Evolutionary conservation across 805 yeast genomes (phyloP).

Genomic region (Yamadazyma endophytica): DNA sequence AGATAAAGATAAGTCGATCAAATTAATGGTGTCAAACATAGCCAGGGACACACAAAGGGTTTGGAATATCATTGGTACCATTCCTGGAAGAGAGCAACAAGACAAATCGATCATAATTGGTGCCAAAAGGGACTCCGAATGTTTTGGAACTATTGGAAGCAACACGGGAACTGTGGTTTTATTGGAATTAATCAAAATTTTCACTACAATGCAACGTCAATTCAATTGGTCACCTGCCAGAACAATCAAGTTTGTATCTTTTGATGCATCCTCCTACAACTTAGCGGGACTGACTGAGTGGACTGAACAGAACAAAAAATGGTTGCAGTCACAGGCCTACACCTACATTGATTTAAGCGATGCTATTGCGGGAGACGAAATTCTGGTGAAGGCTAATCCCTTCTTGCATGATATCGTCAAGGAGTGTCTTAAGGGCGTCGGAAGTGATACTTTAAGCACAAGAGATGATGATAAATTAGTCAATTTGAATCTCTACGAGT

Average conservation of each 20-base stretch:
- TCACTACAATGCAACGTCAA: slow-evolving; percentile 59
- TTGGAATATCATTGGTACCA: slow-evolving; percentile 76
- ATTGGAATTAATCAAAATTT: slow-evolving; percentile 64
- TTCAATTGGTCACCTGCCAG: slow-evolving; percentile 82
- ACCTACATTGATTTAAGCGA: slow-evolving; percentile 74
- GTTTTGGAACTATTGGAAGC: slow-evolving; percentile 70
- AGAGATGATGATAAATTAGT: slow-evolving; percentile 8
- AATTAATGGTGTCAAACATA: slow-evolving; percentile 32
- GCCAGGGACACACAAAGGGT: slow-evolving; percentile 56
- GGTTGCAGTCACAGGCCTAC: slow-evolving; percentile 56
- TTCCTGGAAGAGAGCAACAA: slow-evolving; percentile 75
- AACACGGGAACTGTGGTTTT: slow-evolving; percentile 72
- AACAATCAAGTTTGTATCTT: slow-evolving; percentile 75
- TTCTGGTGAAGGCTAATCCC: slow-evolving; percentile 65
- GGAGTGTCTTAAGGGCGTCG: slow-evolving; percentile 33
- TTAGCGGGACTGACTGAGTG: slow-evolving; percentile 83
- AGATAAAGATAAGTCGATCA: slow-evolving; percentile 13
- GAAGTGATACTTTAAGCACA: slow-evolving; percentile 7
- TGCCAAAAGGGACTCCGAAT: slow-evolving; percentile 74
- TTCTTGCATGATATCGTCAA: slow-evolving; percentile 47
- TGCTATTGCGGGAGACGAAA: slow-evolving; percentile 48
- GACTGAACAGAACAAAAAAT: slow-evolving; percentile 52
- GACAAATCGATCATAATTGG: slow-evolving; percentile 74
- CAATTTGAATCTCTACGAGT: slow-evolving; percentile 18
- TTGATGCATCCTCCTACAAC: slow-evolving; percentile 79